Evolutionary conservation across 202 grass and related monocot species (phyloP).

Genomic region (Setaria viridis): DNA sequence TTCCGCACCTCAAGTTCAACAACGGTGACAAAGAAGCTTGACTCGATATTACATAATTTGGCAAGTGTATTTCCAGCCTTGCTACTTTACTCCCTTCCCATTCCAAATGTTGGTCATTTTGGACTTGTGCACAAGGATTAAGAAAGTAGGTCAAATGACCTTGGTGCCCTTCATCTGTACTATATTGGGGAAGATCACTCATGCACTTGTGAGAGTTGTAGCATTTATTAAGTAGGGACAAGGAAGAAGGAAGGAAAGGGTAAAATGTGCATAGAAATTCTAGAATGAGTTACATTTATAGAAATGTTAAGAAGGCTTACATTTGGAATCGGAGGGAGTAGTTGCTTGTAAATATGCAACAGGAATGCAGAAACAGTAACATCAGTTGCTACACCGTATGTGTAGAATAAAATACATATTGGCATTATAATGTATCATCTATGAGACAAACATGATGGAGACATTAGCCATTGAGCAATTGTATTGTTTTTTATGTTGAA

Average conservation of each 20-base stretch:
- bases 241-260: background rate
- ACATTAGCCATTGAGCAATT: background rate
- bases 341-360: background rate
- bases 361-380: conserved; percentile 11
- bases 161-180: background rate
- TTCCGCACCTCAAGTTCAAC: background rate
- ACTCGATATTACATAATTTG: no score
- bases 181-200: background rate
- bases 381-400: background rate
- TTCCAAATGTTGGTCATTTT: background rate
- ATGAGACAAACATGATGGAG: conserved; percentile 11
- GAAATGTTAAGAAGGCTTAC: background rate
- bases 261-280: background rate
- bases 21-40: no score
- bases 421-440: conserved; percentile 14
- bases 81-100: no score
- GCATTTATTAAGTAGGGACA: background rate
- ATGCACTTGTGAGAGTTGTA: background rate
- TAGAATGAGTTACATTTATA: background rate
- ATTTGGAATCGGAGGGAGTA: background rate
- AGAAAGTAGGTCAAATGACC: background rate
- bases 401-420: background rate
- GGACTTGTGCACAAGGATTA: background rate
- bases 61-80: no score
- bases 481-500: conserved; percentile 2